Percentiles rank a stretch among this genome's conserved stretches.
Evolutionary conservation across 768 basidiomycete genomes (phyloP).

Genomic region (Termitomyces sp.): DNA sequence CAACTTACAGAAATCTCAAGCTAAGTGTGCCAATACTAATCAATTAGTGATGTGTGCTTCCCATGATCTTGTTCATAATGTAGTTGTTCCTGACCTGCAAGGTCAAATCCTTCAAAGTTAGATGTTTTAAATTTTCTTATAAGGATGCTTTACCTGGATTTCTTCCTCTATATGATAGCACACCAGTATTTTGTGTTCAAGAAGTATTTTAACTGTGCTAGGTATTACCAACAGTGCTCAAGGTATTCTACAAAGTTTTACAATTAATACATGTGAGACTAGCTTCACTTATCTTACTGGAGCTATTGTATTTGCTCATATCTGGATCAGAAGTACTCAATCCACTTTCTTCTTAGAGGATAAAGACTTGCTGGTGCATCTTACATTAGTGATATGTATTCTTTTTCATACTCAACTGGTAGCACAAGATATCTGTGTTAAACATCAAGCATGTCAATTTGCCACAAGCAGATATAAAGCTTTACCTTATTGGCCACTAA

Average conservation of each 20-base stretch:
- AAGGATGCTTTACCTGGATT: conserved; percentile 18
- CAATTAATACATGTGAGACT: conserved; percentile 15
- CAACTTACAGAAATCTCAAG: conserved; percentile 2
- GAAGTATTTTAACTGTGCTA: conserved; percentile 28
- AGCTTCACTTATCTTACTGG: conserved; percentile 4
- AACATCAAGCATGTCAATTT: not conserved
- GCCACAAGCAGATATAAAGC: conserved; percentile 3
- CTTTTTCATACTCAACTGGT: not conserved
- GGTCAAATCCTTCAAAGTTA: not conserved
- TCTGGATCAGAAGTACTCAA: not conserved
- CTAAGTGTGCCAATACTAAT: not conserved
- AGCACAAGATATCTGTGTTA: not conserved
- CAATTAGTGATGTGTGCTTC: not conserved
- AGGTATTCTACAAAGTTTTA: conserved; percentile 19
- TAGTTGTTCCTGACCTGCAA: not conserved
- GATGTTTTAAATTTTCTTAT: not conserved
- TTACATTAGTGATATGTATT: not conserved
- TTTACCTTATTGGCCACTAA: conserved; percentile 25
- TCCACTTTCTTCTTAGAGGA: not conserved
- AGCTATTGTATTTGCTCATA: not conserved
- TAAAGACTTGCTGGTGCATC: not conserved
- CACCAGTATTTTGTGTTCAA: conserved; percentile 26
- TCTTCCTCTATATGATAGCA: conserved; percentile 23
- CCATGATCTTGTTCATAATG: not conserved
- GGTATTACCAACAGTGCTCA: conserved; percentile 28